Evolutionary conservation across 345 rosid species (phyloP).

Genomic region (Citrus sinensis): DVS_A1.0 CM039169.1:5115501-5116000

Average conservation of each 20-base stretch:
- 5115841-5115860: slow-evolving; percentile 34
- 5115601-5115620: slow-evolving; percentile 2
- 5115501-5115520: slow-evolving; percentile 37
- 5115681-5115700: background rate
- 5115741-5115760: slow-evolving; percentile 19
- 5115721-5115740: slow-evolving; percentile 25
- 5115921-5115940: slow-evolving; percentile 28
- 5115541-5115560: background rate
- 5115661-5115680: slow-evolving; percentile 23
- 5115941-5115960: slow-evolving; percentile 31
- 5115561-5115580: background rate
- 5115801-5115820: slow-evolving; percentile 37
- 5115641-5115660: slow-evolving; percentile 29
- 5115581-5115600: slow-evolving; percentile 35
- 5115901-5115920: slow-evolving; percentile 19
- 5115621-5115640: slow-evolving; percentile 24
- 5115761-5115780: slow-evolving; percentile 27
- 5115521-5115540: slow-evolving; percentile 12
- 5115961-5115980: slow-evolving; percentile 19
- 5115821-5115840: slow-evolving; percentile 30
- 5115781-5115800: slow-evolving; percentile 31
- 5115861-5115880: background rate
- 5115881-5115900: background rate
- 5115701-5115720: slow-evolving; percentile 24
- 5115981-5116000: slow-evolving; percentile 26